A percentile compares a stretch with the other conserved stretches of the same genome.
Conservation (phyloP, 768 basidiomycete species). For the Arthromyces matolae region DNA sequence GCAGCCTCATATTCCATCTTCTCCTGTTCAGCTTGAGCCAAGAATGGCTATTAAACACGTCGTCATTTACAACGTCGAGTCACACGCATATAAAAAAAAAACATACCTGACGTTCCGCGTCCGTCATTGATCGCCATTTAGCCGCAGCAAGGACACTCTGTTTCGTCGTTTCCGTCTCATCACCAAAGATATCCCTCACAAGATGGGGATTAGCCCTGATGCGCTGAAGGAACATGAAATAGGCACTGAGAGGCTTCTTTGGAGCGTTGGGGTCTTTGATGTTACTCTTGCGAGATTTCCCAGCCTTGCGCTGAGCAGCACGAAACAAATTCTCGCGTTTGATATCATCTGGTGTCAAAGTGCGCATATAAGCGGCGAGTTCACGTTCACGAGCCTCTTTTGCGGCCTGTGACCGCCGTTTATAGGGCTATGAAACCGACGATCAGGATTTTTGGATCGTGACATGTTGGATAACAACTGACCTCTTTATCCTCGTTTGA, state of each 20-base stretch:
- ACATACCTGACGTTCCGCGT: slow-evolving; percentile 85
- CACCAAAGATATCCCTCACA: slow-evolving; percentile 80
- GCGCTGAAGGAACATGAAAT: slow-evolving; percentile 92
- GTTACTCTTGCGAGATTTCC: slow-evolving; percentile 89
- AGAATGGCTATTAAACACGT: slow-evolving; percentile 62
- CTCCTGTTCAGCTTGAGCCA: slow-evolving; percentile 91
- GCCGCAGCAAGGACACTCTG: slow-evolving; percentile 92
- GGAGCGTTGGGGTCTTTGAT: slow-evolving; percentile 97
- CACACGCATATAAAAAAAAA: too few relatives aligned
- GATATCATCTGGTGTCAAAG: slow-evolving; percentile 90
- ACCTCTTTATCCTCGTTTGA: slow-evolving; percentile 83
- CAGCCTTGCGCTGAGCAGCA: slow-evolving; percentile 88
- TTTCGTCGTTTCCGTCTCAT: slow-evolving; percentile 90
- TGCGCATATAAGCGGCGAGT: slow-evolving; percentile 79
- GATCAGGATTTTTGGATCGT: too few relatives aligned
- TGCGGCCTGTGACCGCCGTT: slow-evolving; percentile 74
- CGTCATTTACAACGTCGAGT: not conserved
- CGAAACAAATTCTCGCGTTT: slow-evolving; percentile 90
- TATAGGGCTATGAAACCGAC: slow-evolving; percentile 74
- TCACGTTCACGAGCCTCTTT: slow-evolving; percentile 86
- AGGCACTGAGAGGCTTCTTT: slow-evolving; percentile 91
- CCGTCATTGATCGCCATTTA: slow-evolving; percentile 90
- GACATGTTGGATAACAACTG: too few relatives aligned
- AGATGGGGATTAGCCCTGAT: slow-evolving; percentile 77
- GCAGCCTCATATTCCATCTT: slow-evolving; percentile 91